Evolutionary conservation across 768 basidiomycete species (phyloP), one percentile per base, ranked within the genome.

Genomic region (Tephrocybe sp.): DNA sequence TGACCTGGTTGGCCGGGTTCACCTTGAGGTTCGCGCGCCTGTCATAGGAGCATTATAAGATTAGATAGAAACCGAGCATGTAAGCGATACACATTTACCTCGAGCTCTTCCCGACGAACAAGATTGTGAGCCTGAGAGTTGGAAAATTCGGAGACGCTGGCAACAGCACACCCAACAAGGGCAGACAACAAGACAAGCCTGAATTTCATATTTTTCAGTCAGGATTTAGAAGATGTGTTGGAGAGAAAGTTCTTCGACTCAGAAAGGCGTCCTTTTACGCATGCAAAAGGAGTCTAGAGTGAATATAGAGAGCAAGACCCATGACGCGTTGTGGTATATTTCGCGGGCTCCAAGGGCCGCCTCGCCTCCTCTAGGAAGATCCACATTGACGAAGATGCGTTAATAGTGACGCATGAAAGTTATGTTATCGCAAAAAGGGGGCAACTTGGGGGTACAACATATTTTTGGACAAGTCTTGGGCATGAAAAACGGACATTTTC

Each of bases 1-100:
- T 53, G 52, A 1, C 52, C 52, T 16, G 52, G 52, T 17, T 53
- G 52, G 4, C 52, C 52, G 3, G 52, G 52, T 36, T 48, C 38
- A 12, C 54, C 54, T 40, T 44, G 41, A 17, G 48, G 53, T 26
- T 19, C 45, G 12, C 47, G 50, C 41, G 41, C 51, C 47, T 52
- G n/a, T n/a, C n/a, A n/a, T n/a, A 22, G 30, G 6, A 39, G 33
- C 23, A 31, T 4, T 23, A 17, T 2, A 13, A 23, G 13, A 33
- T n/a, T 17, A 20, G 11, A 11, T 4, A 4, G 7, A 34, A 11
- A n/a, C n/a, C n/a, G n/a, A n/a, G 7, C 20, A 16, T 5, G n/a
- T 17, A 3, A 26, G 17, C 39, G 16, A 16, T 13, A 4, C 26
- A 11, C 14, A 23, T 47, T 42, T 5, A 44, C 47, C 33, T 38